Conservation (phyloP, 371 early-diverging fungal genomes). For the Actinomucor elegans region DNA sequence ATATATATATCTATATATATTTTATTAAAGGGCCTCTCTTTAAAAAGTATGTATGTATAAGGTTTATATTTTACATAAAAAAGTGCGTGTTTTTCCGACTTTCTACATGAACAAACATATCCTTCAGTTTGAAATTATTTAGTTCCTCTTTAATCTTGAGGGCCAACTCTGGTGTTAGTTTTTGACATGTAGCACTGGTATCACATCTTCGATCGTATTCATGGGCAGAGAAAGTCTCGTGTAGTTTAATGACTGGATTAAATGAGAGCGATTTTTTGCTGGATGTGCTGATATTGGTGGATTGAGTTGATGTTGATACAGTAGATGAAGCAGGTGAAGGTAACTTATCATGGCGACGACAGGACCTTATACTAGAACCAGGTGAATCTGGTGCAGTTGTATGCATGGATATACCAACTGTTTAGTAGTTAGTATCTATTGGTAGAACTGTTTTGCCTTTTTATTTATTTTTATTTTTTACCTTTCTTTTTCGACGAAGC, state of each 20-base stretch:
- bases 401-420: too few species aligned
- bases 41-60: too few species aligned
- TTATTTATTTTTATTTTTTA: not conserved
- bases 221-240: constrained; percentile 60
- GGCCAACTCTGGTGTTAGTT: constrained; percentile 63
- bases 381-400: constrained; percentile 17
- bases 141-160: constrained; percentile 74
- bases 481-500: not conserved
- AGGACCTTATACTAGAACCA: constrained; percentile 13
- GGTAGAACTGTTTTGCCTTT: not conserved
- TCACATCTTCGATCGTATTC: constrained; percentile 75
- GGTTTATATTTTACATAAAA: constrained; percentile 52
- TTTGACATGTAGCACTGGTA: constrained; percentile 56
- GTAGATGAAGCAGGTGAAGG: constrained; percentile 24
- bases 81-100: constrained; percentile 74
- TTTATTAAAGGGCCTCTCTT: too few species aligned
- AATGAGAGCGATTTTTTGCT: constrained; percentile 19
- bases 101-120: constrained; percentile 75
- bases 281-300: not conserved
- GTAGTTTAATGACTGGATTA: constrained; percentile 23
- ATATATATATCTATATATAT: too few species aligned
- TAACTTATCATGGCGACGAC: constrained; percentile 5
- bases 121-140: constrained; percentile 72
- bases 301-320: constrained; percentile 13
- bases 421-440: too few species aligned